Evolutionary conservation across 805 yeast species (phyloP).

Genomic region (Candida qinlingensis): DNA sequence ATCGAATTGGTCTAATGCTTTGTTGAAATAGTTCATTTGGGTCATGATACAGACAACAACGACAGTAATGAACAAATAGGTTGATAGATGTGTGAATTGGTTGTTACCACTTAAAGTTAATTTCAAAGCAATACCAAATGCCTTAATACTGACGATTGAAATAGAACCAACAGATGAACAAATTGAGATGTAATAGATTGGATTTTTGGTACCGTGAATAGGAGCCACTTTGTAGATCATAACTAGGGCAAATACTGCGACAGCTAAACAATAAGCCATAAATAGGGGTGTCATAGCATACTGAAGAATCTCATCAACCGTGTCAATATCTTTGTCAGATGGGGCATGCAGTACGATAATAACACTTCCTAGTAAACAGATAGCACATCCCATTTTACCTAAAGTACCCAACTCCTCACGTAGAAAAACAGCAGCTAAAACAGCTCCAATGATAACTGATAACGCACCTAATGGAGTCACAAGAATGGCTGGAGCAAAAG

Average conservation of each 20-base stretch:
- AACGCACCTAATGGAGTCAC: constrained; percentile 92
- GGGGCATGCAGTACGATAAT: constrained; percentile 90
- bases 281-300: constrained; percentile 80
- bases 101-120: constrained; percentile 79
- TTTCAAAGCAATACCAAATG: constrained; percentile 87
- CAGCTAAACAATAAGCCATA: constrained; percentile 56
- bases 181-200: constrained; percentile 84
- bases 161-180: constrained; percentile 89
- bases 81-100: constrained; percentile 80
- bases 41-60: constrained; percentile 80
- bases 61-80: constrained; percentile 73
- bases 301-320: constrained; percentile 80
- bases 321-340: constrained; percentile 82
- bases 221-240: constrained; percentile 87
- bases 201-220: constrained; percentile 68
- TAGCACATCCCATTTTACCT: constrained; percentile 91
- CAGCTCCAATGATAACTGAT: constrained; percentile 88
- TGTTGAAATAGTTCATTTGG: constrained; percentile 92
- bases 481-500: constrained; percentile 89
- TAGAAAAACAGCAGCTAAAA: constrained; percentile 76
- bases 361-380: constrained; percentile 81
- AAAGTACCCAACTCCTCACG: constrained; percentile 83
- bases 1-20: constrained; percentile 89
- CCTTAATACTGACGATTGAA: constrained; percentile 87
- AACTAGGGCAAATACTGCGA: constrained; percentile 61